Evolutionary conservation across 1,284 basidiomycete species (phyloP), one percentile per base, ranked within the genome.

Genomic region (Malassezia yamatoensis): DNA sequence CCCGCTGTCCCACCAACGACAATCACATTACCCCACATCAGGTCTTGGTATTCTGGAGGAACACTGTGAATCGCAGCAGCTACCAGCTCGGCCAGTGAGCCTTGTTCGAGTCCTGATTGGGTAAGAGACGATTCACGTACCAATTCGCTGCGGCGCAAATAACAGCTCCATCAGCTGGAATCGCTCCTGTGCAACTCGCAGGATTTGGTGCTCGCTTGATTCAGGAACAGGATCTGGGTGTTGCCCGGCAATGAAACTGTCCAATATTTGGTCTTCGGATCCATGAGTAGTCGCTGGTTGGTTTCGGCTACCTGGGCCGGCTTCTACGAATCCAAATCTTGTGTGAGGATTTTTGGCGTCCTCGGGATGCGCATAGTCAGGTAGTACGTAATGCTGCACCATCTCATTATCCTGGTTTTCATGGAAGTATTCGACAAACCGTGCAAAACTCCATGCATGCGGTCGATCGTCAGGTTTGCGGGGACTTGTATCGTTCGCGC

Each of bases 11-110:
- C 91, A 49, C 91, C 91, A 62, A 90, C 82, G 56, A 94, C 77
- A 5, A 87, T 85, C 60, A 96, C 89, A 74, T 96, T 89, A 37
- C 83, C 83, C 90, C 90, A 96, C 76, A 90, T 90, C 83, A 94
- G 83, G 24, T 87, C 89, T 63, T 84, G 87, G 7, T 49, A 60
- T 65, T 89, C 87, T 47, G 81, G 78, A 0, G 86, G 86, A 58
- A 90, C 80, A 34, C 80, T 76, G 1, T 37, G 34, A 54, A 96
- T 89, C 53, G 85, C 84, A 54, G 81, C 71, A 35, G 85, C 84
- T 53, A 94, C 82, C 5, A 85, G 83, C 53, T 81, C 81, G 21
- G 88, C 79, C 15, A 96, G 77, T 0, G 90, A 88, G 16, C 81
- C 79, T 71, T 94, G 90, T 11, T 84, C 81, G 40, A 96, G 76